phyloP scores from a whole-genome alignment of 2,329 filamentous ascomycete species.

The Neofusicoccum sp. region DNA sequence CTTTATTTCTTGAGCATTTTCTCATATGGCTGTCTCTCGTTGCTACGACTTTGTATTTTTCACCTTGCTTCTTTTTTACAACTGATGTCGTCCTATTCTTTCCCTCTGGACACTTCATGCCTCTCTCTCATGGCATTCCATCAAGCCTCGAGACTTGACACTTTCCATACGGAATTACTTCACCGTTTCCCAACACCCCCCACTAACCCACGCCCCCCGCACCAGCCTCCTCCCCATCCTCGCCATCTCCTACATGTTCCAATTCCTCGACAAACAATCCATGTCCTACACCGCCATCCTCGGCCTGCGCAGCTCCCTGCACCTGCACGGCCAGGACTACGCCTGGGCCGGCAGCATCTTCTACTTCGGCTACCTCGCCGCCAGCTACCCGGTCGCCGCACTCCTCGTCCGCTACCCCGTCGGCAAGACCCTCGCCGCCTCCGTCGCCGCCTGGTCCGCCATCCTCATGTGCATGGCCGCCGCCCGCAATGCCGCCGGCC shows the following conservation, averaged over 20 bases:
- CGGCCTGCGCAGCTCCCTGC: constrained; percentile 23
- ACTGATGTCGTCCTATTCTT: no score
- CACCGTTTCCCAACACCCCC: background rate
- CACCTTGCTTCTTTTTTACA: no score
- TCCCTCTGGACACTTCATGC: background rate
- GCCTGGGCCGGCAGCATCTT: constrained; percentile 28
- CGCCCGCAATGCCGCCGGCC: constrained; percentile 21
- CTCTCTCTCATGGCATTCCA: no score
- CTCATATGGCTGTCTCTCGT: background rate
- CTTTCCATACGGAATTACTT: no score
- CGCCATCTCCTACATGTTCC: constrained; percentile 23
- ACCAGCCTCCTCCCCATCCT: constrained; percentile 22
- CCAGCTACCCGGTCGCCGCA: constrained; percentile 5
- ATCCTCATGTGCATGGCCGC: constrained; percentile 3
- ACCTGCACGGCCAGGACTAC: constrained; percentile 25
- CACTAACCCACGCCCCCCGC: background rate
- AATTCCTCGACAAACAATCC: constrained; percentile 25
- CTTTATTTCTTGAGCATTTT: background rate
- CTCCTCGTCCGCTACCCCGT: constrained; percentile 19
- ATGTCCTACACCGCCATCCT: constrained; percentile 26
- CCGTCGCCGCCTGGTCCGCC: constrained; percentile 9
- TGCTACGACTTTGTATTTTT: no score
- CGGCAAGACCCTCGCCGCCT: constrained; percentile 13
- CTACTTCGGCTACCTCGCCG: constrained; percentile 23
- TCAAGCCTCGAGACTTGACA: no score